Percentiles rank a stretch among this genome's conserved stretches.
Conservation (phyloP, 306 rosid species). For the Pachyrhizus erosus region DNA sequence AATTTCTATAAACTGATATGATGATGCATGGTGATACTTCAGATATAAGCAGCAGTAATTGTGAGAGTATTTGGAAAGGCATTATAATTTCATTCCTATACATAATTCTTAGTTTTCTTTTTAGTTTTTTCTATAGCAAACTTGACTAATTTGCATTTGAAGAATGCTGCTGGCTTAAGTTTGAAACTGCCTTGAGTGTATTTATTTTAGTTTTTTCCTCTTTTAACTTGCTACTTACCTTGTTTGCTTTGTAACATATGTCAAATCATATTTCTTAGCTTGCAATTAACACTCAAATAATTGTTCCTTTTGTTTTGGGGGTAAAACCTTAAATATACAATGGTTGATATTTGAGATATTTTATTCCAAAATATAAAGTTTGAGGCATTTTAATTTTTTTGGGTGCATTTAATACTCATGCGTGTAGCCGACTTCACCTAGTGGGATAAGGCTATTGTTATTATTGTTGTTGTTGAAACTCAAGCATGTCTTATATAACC, state of each 20-base stretch:
- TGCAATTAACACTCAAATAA: conserved; percentile 28
- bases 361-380: background rate
- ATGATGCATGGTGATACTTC: conserved; percentile 20
- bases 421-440: background rate
- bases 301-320: conserved; percentile 13
- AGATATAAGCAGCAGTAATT: background rate
- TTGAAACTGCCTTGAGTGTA: conserved; percentile 20
- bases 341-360: conserved; percentile 23
- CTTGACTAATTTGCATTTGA: conserved; percentile 14
- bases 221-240: conserved; percentile 29
- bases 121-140: background rate
- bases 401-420: conserved; percentile 37
- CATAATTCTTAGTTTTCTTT: conserved; percentile 28
- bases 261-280: conserved; percentile 20
- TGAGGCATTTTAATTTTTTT: conserved; percentile 23
- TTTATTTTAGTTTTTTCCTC: conserved; percentile 24
- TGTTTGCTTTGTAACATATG: conserved; percentile 24
- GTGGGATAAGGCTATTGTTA: background rate
- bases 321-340: background rate
- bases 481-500: conserved; percentile 44
- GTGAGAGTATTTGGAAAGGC: conserved; percentile 23
- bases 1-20: conserved; percentile 4
- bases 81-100: background rate
- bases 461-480: conserved; percentile 21
- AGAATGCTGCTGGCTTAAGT: conserved; percentile 22